Conservation (phyloP, 2,329 filamentous ascomycete species). For the Cercospora sp. region DNA sequence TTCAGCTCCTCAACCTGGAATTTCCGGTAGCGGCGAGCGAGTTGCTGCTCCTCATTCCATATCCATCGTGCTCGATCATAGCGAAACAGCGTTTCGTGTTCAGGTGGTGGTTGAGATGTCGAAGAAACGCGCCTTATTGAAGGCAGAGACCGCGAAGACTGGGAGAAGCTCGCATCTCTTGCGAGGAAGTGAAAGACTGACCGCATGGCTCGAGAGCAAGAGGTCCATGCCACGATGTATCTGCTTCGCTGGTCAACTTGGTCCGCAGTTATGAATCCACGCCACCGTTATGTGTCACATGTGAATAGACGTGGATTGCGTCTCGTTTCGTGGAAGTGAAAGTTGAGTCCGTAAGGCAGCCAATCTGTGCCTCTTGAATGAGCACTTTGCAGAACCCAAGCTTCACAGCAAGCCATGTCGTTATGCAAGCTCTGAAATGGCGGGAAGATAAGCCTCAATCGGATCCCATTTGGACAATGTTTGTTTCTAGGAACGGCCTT, state of each 20-base stretch:
- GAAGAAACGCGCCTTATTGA: neutral
- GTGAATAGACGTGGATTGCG: neutral
- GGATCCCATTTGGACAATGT: neutral
- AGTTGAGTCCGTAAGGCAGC: neutral
- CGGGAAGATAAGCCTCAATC: neutral
- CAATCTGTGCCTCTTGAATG: neutral
- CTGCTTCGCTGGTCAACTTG: neutral
- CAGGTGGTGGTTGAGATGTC: neutral
- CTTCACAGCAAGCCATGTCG: neutral
- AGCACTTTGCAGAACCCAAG: neutral
- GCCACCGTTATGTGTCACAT: neutral
- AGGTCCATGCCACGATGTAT: neutral
- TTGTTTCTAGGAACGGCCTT: neutral
- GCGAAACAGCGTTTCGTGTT: neutral
- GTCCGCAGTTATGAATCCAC: neutral
- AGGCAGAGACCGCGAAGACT: neutral
- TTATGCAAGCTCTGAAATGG: neutral
- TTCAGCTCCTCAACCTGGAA: slow-evolving; percentile 43
- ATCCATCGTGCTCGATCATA: slow-evolving; percentile 42
- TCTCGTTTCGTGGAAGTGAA: neutral
- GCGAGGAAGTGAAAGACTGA: neutral
- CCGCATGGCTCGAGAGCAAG: neutral
- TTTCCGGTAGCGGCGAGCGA: slow-evolving; percentile 35
- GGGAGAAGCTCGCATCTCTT: neutral
- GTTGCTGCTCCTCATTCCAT: slow-evolving; percentile 41